phyloP scores from a whole-genome alignment of 176 grass and related monocot genomes.

The Oryza glumipatula region DNA sequence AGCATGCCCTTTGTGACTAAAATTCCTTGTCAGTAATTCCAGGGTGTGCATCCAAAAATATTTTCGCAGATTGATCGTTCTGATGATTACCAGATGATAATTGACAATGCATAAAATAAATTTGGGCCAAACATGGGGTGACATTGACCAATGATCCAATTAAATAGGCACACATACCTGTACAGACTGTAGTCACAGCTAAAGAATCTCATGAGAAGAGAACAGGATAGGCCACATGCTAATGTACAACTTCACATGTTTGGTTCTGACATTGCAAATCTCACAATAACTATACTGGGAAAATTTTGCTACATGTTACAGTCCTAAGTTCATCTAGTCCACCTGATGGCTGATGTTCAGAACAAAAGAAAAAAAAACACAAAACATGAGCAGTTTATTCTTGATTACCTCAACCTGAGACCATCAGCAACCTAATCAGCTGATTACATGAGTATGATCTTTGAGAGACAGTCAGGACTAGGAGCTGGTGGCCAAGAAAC shows the following conservation, averaged over 20 bases:
- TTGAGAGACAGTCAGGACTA: slow-evolving; percentile 27
- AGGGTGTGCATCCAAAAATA: not conserved
- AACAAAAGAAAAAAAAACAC: not conserved
- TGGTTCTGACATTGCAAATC: slow-evolving; percentile 34
- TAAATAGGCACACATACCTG: not conserved
- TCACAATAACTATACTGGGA: slow-evolving; percentile 41
- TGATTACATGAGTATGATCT: slow-evolving; percentile 36
- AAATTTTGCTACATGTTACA: slow-evolving; percentile 46
- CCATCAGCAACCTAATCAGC: slow-evolving; percentile 39
- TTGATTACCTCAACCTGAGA: slow-evolving; percentile 38
- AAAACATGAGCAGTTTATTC: slow-evolving; percentile 53
- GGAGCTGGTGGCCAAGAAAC: slow-evolving; percentile 44
- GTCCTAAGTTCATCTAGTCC: slow-evolving; percentile 46
- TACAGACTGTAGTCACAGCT: not conserved
- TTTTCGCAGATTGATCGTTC: not conserved
- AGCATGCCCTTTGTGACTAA: too few relatives aligned
- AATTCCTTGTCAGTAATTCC: not conserved
- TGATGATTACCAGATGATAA: not conserved
- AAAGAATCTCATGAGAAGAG: not conserved
- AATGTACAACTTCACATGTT: slow-evolving; percentile 50
- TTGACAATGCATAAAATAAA: slow-evolving; percentile 12
- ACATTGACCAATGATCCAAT: not conserved
- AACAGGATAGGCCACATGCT: not conserved
- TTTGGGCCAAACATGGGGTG: not conserved
- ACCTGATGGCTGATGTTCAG: slow-evolving; percentile 28